Conservation (phyloP, 1,139 yeast genomes). For the Pichia sp. region DNA sequence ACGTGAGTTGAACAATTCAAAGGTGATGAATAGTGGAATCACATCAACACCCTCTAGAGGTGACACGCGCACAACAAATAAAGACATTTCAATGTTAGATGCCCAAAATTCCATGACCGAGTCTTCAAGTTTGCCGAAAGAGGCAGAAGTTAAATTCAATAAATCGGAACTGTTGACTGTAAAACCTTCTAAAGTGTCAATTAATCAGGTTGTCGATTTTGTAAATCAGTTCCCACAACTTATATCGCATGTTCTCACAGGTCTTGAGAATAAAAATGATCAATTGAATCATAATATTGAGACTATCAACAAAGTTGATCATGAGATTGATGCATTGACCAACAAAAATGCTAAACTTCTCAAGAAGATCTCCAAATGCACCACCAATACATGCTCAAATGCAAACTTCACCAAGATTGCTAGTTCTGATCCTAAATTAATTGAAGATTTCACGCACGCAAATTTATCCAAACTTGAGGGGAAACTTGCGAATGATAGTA, state of each 20-base stretch:
- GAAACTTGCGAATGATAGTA: slow-evolving; percentile 9
- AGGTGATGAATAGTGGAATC: neutral
- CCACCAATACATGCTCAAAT: slow-evolving; percentile 1
- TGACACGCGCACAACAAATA: no score
- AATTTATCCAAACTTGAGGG: neutral
- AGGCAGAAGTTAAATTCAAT: no score
- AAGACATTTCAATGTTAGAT: no score
- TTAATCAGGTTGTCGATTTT: slow-evolving; percentile 5
- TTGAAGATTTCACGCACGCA: slow-evolving; percentile 1
- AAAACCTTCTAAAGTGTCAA: slow-evolving; percentile 5
- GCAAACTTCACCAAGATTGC: slow-evolving; percentile 2
- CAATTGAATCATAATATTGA: slow-evolving; percentile 25
- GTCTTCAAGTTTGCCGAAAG: no score
- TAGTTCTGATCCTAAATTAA: neutral
- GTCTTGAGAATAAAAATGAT: slow-evolving; percentile 32
- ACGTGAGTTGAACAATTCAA: slow-evolving; percentile 1
- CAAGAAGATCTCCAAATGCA: slow-evolving; percentile 8
- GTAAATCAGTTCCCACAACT: slow-evolving; percentile 1
- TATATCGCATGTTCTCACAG: slow-evolving; percentile 20
- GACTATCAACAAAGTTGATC: slow-evolving; percentile 19
- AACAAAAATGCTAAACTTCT: slow-evolving; percentile 15
- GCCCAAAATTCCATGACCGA: no score
- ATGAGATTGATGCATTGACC: slow-evolving; percentile 16
- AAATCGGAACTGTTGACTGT: neutral
- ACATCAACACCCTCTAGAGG: slow-evolving; percentile 9